Evolutionary conservation across 148 eudicot genomes (phyloP), one percentile per base, ranked within the genome.

Genomic region (Dysphania ambrosioides): DNA sequence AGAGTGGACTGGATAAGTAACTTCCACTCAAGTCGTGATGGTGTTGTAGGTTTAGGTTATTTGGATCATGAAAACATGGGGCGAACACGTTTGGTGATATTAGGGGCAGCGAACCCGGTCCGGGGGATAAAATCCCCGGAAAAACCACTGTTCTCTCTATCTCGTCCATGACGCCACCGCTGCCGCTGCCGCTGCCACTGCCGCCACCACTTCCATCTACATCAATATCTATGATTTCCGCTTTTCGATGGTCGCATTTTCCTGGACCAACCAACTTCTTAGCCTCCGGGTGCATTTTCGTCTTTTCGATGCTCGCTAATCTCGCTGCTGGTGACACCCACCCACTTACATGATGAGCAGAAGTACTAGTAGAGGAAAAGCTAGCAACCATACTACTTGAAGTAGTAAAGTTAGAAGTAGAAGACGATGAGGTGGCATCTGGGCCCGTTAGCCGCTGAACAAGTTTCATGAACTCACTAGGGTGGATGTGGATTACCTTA

Each of bases 381-480:
- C 68, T 12, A 36, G 16, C 18, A 12, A 3, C 15, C 0, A 24
- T 60, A 60, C 65, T 65, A 36, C 47, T 65, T 65, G 68, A 35
- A 6, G 67, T 34, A n/a, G 59, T 12, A 32, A n/a, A n/a, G n/a
- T n/a, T 34, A 31, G 78, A 58, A 26, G 86, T 72, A 15, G 76
- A 64, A 32, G 49, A 58, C 51, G 64, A 70, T 70, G 73, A 34
- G 44, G 84, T 19, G 24, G 83, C 27, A 59, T 79, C 79, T 0
- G 88, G 72, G 34, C 98, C 98, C 15, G 98, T 93, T 66, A 93
- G 79, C 19, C 90, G 88, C 76, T 93, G 98, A 13, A 93, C 98
- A 27, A 93, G 85, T 5, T 85, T 73, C 98, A 88, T 91, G 83
- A 93, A 93, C 38, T 91, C 95, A 60, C 77, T 88, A 61, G 97